These are phyloP conservation scores for Onygena corvina DNA, from an alignment of 2,329 filamentous ascomycete species.

Conservation along the genomic window DNA sequence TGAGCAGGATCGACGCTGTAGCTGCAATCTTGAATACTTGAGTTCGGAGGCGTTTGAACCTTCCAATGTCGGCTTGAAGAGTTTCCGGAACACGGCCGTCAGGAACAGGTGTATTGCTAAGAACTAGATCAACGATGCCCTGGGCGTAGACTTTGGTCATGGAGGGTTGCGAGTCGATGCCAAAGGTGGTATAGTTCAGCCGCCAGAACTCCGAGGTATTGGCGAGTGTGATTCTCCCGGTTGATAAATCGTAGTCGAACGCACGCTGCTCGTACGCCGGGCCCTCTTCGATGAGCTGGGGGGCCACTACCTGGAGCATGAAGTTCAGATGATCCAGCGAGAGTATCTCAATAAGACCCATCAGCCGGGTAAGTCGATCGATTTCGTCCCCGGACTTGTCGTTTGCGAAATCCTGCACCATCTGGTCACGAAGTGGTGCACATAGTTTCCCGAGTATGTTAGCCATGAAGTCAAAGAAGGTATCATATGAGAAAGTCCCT, in stretches of 20 bases:
- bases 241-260: constrained; percentile 45
- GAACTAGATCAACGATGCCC: constrained; percentile 47
- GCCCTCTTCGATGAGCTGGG: constrained; percentile 49
- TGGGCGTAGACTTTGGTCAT: constrained; percentile 43
- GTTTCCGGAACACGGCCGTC: constrained; percentile 49
- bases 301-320: constrained; percentile 49
- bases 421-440: constrained; percentile 50
- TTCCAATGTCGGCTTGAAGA: constrained; percentile 43
- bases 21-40: constrained; percentile 47
- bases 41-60: constrained; percentile 43
- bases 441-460: constrained; percentile 52
- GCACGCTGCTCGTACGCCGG: constrained; percentile 49
- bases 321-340: constrained; percentile 56
- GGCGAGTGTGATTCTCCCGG: constrained; percentile 40
- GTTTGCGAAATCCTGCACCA: constrained; percentile 45
- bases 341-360: constrained; percentile 50
- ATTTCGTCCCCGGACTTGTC: constrained; percentile 45
- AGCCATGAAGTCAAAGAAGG: constrained; percentile 53
- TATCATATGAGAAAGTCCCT: constrained; percentile 51
- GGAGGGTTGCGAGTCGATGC: constrained; percentile 36
- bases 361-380: constrained; percentile 50
- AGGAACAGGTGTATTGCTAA: constrained; percentile 42
- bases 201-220: constrained; percentile 46
- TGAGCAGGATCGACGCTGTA: constrained; percentile 50
- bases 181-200: constrained; percentile 28